These are phyloP conservation scores for Aureobasidium namibiae DNA, from an alignment of 2,329 filamentous ascomycete genomes.

Conservation along the genomic window DNA sequence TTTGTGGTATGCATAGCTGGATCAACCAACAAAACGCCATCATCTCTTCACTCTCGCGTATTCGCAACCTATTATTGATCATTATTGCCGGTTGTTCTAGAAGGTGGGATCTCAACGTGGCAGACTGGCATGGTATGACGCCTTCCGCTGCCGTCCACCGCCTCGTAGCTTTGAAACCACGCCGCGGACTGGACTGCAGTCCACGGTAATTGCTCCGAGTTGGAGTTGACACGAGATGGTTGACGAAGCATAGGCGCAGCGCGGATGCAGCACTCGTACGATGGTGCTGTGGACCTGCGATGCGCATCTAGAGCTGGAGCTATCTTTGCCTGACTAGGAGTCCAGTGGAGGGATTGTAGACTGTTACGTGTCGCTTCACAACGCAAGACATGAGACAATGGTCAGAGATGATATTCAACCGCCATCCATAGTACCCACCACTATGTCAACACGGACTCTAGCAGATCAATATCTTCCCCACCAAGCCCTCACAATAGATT, in stretches of 20 bases:
- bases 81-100: not conserved
- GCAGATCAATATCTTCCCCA: not conserved
- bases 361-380: not conserved
- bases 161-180: not conserved
- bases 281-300: not conserved
- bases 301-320: not conserved
- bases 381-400: not conserved
- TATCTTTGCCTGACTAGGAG: not conserved
- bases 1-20: constrained; percentile 4
- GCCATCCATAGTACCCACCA: not conserved
- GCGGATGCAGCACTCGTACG: constrained; percentile 5
- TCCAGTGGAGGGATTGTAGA: not conserved
- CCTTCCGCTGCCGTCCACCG: not conserved
- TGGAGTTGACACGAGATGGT: not conserved
- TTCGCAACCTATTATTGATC: not conserved
- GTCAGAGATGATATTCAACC: not conserved
- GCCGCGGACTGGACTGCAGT: not conserved
- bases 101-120: not conserved
- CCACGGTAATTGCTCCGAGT: not conserved
- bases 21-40: not conserved
- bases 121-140: not conserved
- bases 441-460: not conserved
- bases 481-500: not conserved
- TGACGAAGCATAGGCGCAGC: not conserved
- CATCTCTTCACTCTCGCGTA: not conserved